Percentiles rank a stretch among this genome's conserved stretches.
These are phyloP conservation scores for Stipa capillata DNA, from an alignment of 176 grass and related monocot species.

Conservation along the genomic window DNA sequence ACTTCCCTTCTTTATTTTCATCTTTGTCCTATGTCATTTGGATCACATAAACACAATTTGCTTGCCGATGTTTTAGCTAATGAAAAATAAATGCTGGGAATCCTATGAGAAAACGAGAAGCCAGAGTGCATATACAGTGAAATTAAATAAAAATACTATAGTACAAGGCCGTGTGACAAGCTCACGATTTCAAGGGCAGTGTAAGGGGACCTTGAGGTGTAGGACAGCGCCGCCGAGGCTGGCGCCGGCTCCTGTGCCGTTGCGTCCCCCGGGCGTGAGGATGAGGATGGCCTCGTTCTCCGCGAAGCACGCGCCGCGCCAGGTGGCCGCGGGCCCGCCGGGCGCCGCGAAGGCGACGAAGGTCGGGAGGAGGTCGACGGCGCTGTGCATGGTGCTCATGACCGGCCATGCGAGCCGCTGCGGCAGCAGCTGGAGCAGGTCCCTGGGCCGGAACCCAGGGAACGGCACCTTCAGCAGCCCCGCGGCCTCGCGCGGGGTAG, in stretches of 20 bases:
- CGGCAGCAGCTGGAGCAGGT: constrained; percentile 69
- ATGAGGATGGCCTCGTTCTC: constrained; percentile 61
- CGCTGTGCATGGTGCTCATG: constrained; percentile 61
- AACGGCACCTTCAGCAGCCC: constrained; percentile 18
- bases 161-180: background rate
- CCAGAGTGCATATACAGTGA: background rate
- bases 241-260: background rate
- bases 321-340: constrained; percentile 25
- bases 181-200: background rate
- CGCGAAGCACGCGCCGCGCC: constrained; percentile 78
- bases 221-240: constrained; percentile 45
- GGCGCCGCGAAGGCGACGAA: constrained; percentile 64
- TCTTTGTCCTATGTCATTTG: background rate
- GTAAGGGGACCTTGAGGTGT: constrained; percentile 49
- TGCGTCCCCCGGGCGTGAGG: constrained; percentile 38
- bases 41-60: background rate
- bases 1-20: background rate
- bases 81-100: background rate
- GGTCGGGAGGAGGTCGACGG: constrained; percentile 82
- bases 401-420: constrained; percentile 66
- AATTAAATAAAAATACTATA: background rate
- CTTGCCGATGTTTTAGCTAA: background rate
- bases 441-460: constrained; percentile 46
- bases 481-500: background rate
- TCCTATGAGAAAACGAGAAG: background rate